These are phyloP conservation scores for Penicillium macrosclerotiorum DNA, from an alignment of 495 filamentous ascomycete species.

Conservation along the genomic window DNA sequence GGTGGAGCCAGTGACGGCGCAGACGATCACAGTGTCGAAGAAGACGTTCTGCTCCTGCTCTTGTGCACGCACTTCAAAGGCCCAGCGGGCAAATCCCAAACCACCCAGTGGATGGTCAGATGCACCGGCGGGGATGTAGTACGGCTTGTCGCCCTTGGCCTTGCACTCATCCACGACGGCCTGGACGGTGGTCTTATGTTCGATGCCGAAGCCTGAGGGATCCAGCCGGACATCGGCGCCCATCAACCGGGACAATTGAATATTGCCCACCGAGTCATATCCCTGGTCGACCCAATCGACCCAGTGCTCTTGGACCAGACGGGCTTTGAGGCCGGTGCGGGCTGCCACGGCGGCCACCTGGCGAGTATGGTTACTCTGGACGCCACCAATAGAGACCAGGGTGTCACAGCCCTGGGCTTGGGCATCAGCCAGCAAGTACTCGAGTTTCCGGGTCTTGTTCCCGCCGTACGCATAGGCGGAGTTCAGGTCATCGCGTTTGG, in stretches of 20 bases:
- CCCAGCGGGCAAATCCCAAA: conserved; percentile 63
- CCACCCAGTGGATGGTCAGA: conserved; percentile 66
- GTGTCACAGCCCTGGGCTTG: conserved; percentile 51
- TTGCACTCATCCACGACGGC: conserved; percentile 45
- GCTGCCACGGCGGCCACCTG: conserved; percentile 59
- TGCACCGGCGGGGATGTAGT: conserved; percentile 64
- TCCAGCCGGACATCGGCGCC: conserved; percentile 55
- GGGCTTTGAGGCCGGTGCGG: conserved; percentile 48
- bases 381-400: conserved; percentile 61
- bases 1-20: conserved; percentile 61
- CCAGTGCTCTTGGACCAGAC: conserved; percentile 63
- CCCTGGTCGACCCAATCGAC: conserved; percentile 51
- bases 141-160: conserved; percentile 50
- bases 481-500: conserved; percentile 64
- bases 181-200: conserved; percentile 54
- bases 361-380: conserved; percentile 66
- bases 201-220: conserved; percentile 54
- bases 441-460: conserved; percentile 66
- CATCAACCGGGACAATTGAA: conserved; percentile 62
- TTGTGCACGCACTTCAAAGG: conserved; percentile 58
- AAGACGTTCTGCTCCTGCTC: conserved; percentile 54
- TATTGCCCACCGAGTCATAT: conserved; percentile 59
- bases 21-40: conserved; percentile 61
- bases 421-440: conserved; percentile 60
- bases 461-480: conserved; percentile 61